A percentile compares a stretch with the other conserved stretches of the same genome.
These are phyloP conservation scores for Citrus sinensis DNA, from an alignment of 345 rosid genomes.

Conservation along the genomic window DNA sequence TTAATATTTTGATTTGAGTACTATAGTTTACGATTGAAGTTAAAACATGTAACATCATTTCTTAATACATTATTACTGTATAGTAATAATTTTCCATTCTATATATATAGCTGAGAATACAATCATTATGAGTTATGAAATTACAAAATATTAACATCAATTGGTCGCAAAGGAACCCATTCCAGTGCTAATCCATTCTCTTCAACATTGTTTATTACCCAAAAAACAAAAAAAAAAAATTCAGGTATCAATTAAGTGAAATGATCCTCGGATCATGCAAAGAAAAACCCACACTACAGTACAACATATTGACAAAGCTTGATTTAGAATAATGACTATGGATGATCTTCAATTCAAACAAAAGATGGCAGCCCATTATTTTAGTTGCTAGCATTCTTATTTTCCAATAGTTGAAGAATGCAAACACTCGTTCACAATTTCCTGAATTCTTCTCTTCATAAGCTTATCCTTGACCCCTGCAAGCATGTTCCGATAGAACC, in stretches of 20 bases:
- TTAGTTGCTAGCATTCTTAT: background rate
- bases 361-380: background rate
- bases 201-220: background rate
- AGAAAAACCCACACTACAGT: background rate
- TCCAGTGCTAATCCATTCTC: background rate
- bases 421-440: constrained; percentile 64
- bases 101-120: background rate
- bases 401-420: constrained; percentile 34
- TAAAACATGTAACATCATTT: no score
- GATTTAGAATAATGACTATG: background rate
- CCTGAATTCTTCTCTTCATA: constrained; percentile 78
- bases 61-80: no score
- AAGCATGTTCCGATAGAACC: constrained; percentile 71
- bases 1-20: background rate
- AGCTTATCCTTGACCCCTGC: constrained; percentile 78
- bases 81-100: no score
- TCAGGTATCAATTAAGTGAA: background rate
- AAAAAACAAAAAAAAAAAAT: background rate
- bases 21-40: background rate
- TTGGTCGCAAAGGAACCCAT: background rate
- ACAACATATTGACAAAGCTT: background rate
- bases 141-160: background rate
- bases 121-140: background rate
- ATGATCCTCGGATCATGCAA: background rate
- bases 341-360: background rate